Conservation (phyloP, 108 stramenopile genomes). For the Fragilaria radians region DNA sequence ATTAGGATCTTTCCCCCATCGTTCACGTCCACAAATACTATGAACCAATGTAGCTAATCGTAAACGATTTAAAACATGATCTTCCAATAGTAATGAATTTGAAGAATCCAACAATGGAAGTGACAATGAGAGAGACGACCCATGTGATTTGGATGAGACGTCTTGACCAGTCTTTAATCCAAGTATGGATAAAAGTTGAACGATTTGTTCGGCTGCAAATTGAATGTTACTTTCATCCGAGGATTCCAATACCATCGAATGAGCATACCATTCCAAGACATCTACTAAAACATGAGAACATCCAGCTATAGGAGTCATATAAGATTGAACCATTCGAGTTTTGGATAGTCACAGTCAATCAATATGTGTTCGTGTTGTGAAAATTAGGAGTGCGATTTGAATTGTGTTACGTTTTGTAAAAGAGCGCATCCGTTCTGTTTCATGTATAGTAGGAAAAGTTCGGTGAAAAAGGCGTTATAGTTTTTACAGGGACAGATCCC, state of each 20-base stretch:
- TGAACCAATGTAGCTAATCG: neutral
- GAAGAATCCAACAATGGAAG: neutral
- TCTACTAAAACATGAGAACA: neutral
- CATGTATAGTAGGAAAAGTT: too few species aligned
- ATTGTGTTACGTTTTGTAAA: too few species aligned
- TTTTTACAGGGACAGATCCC: too few species aligned
- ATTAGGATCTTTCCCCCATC: neutral
- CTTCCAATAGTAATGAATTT: neutral
- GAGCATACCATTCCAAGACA: neutral
- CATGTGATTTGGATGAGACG: too few species aligned
- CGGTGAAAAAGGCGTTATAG: too few species aligned
- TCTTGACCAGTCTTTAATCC: too few species aligned
- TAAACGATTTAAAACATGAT: neutral
- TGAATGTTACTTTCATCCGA: neutral
- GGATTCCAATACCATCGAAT: neutral
- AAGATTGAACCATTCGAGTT: too few species aligned
- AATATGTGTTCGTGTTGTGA: too few species aligned
- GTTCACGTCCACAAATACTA: neutral
- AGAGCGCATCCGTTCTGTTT: too few species aligned
- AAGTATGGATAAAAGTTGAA: neutral
- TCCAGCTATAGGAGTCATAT: neutral
- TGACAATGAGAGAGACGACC: too few species aligned
- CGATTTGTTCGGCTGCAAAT: neutral
- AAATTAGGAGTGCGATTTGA: too few species aligned
- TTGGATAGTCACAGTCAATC: too few species aligned